These are phyloP conservation scores for Alternaria ethzedia DNA, from an alignment of 2,329 filamentous ascomycete species.

Conservation along the genomic window DNA sequence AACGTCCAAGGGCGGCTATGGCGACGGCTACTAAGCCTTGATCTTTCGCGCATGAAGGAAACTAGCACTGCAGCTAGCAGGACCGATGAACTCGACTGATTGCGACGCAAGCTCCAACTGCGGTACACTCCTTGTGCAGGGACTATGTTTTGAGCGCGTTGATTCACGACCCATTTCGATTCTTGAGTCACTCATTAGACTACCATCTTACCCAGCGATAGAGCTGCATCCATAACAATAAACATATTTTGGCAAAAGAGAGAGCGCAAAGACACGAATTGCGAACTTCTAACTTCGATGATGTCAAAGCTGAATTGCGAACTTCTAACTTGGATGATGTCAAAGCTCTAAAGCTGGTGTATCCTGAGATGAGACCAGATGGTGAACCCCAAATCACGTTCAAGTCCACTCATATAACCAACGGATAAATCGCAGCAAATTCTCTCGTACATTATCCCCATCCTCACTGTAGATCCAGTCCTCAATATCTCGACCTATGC, in stretches of 20 bases:
- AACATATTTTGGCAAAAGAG: background rate
- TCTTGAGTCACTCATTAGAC: background rate
- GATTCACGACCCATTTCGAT: background rate
- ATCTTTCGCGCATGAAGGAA: background rate
- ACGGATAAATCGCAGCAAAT: background rate
- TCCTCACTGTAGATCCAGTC: background rate
- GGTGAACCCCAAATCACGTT: background rate
- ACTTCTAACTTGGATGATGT: background rate
- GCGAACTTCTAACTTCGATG: background rate
- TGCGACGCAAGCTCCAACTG: background rate
- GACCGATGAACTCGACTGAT: background rate
- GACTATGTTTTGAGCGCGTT: background rate
- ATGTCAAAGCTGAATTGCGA: background rate
- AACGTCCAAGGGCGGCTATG: constrained; percentile 17
- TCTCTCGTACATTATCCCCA: background rate
- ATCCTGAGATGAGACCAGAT: background rate
- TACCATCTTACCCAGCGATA: background rate
- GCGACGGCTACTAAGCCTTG: background rate
- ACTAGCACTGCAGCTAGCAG: background rate
- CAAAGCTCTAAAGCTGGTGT: constrained; percentile 1
- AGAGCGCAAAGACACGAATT: background rate
- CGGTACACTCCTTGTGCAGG: background rate
- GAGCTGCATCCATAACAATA: background rate
- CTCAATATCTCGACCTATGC: constrained; percentile 29
- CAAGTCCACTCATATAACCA: background rate